phyloP scores from a whole-genome alignment of 2,329 filamentous ascomycete species.

The Thelonectria olida region DNA sequence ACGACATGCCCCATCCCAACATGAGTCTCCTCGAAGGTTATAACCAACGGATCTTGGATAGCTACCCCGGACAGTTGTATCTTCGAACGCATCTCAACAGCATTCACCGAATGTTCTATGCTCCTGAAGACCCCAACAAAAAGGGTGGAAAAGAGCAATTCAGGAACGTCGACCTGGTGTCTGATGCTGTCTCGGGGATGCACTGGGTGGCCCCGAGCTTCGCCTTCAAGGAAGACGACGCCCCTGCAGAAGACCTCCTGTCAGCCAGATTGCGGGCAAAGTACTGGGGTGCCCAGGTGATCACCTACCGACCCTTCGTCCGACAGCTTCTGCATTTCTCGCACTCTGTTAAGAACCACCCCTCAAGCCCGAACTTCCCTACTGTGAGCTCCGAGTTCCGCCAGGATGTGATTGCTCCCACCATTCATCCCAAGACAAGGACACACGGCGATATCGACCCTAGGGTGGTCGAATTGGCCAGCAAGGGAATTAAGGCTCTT shows the following conservation, averaged over 20 bases:
- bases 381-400: conserved; percentile 47
- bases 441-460: conserved; percentile 51
- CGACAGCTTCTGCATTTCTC: conserved; percentile 64
- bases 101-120: conserved; percentile 67
- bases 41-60: conserved; percentile 60
- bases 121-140: conserved; percentile 50
- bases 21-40: conserved; percentile 55
- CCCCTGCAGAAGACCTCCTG: conserved; percentile 79
- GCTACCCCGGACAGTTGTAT: conserved; percentile 71
- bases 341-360: conserved; percentile 47
- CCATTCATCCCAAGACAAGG: conserved; percentile 49
- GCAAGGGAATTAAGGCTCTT: conserved; percentile 75
- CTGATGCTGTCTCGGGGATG: conserved; percentile 53
- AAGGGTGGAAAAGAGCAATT: conserved; percentile 49
- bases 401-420: conserved; percentile 48
- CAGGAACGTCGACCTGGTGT: conserved; percentile 57
- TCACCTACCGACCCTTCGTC: conserved; percentile 84
- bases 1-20: conserved; percentile 74
- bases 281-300: conserved; percentile 91
- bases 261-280: conserved; percentile 87
- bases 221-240: conserved; percentile 72
- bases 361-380: conserved; percentile 45
- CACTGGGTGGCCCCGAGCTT: conserved; percentile 60
- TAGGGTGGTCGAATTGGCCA: conserved; percentile 63
- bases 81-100: conserved; percentile 71